Evolutionary conservation across 208 protist species (phyloP).

Genomic region (Leishmania tropica): DNA sequence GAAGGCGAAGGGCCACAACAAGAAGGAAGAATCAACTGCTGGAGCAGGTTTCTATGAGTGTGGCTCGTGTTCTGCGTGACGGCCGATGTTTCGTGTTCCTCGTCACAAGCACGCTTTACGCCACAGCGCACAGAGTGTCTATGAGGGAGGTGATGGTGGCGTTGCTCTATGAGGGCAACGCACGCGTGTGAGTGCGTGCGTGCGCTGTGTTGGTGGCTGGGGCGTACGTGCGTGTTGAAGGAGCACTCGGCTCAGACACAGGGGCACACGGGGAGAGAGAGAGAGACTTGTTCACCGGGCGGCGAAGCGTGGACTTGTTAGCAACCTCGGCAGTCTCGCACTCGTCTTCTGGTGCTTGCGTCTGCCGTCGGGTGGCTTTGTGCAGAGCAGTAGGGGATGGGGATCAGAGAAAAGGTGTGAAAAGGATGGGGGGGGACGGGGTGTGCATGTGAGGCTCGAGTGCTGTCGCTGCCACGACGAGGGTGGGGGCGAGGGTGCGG

Average conservation of each 20-base stretch:
- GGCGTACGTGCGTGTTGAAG: background rate
- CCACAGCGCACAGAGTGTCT: background rate
- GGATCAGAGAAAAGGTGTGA: background rate
- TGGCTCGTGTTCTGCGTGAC: background rate
- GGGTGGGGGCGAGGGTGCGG: too few species aligned
- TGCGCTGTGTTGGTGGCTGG: too few species aligned
- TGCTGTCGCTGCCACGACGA: background rate
- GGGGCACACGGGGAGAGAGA: background rate
- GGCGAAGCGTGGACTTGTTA: background rate
- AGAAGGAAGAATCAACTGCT: background rate
- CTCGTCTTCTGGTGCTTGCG: background rate
- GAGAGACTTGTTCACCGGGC: background rate
- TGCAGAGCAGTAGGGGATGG: background rate
- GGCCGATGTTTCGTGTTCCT: background rate
- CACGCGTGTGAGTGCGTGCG: background rate
- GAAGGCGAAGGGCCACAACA: background rate
- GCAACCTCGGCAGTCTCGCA: background rate
- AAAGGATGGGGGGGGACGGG: background rate
- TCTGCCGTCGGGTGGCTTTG: conserved; percentile 2
- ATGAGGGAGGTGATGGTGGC: background rate
- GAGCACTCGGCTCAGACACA: conserved; percentile 1
- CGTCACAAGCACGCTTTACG: background rate
- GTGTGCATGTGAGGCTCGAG: background rate
- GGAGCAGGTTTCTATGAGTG: background rate
- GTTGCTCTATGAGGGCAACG: background rate